phyloP scores from a whole-genome alignment of 139 green algal genomes.

The Coccomyxa sp. region DNA sequence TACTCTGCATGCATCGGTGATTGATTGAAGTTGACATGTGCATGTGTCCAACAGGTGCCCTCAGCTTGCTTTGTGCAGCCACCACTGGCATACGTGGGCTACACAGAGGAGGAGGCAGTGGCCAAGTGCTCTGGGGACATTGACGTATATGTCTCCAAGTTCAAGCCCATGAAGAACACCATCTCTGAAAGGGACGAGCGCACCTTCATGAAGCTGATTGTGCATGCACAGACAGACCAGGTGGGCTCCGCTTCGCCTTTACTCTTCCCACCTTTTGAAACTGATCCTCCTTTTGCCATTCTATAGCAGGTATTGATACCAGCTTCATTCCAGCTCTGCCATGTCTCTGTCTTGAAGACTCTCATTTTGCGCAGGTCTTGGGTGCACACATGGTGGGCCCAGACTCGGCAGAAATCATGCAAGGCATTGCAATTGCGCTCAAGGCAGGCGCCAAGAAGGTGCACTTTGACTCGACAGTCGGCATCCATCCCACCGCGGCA shows the following conservation, averaged over 20 bases:
- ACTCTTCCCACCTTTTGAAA: background rate
- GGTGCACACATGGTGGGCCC: slow-evolving; percentile 94
- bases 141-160: slow-evolving; percentile 90
- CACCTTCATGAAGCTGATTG: slow-evolving; percentile 89
- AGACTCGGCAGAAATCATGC: slow-evolving; percentile 93
- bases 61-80: slow-evolving; percentile 87
- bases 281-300: background rate
- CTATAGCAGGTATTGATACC: background rate
- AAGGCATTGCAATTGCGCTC: slow-evolving; percentile 92
- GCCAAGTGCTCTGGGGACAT: slow-evolving; percentile 50
- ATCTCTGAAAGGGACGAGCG: slow-evolving; percentile 72
- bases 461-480: slow-evolving; percentile 87
- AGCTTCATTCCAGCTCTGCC: background rate
- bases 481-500: slow-evolving; percentile 90
- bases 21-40: no score
- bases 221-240: slow-evolving; percentile 73
- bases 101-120: slow-evolving; percentile 85
- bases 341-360: background rate
- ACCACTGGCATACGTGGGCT: slow-evolving; percentile 83
- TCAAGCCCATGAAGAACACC: slow-evolving; percentile 94
- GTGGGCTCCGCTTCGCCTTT: slow-evolving; percentile 16
- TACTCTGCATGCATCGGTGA: no score
- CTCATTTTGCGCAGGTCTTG: slow-evolving; percentile 42
- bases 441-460: slow-evolving; percentile 89
- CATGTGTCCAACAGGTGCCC: slow-evolving; percentile 35